phyloP scores from a whole-genome alignment of 257 asterid species.

The Gentiana dahurica region DNA sequence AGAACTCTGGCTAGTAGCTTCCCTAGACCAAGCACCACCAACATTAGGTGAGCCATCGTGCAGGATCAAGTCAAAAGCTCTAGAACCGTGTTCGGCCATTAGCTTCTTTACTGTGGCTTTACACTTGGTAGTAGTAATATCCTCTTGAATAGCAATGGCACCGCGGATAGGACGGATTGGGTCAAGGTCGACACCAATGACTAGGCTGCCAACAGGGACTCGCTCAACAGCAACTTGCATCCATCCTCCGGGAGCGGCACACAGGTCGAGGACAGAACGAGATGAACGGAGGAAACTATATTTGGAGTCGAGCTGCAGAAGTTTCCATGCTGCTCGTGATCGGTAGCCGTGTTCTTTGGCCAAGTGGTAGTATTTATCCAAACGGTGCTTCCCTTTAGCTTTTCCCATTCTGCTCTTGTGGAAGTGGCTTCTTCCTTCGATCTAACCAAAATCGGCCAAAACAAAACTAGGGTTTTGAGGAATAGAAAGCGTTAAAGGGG shows the following conservation, averaged over 20 bases:
- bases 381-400: conserved; percentile 80
- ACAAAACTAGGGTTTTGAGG: neutral
- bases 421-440: too few relatives aligned
- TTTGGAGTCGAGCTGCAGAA: conserved; percentile 71
- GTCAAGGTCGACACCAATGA: conserved; percentile 78
- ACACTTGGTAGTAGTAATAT: conserved; percentile 61
- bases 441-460: too few relatives aligned
- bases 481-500: neutral
- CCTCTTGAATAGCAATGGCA: conserved; percentile 64
- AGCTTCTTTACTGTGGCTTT: conserved; percentile 39
- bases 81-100: conserved; percentile 60
- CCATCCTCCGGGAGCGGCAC: conserved; percentile 98
- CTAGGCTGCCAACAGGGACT: conserved; percentile 70
- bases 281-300: conserved; percentile 56
- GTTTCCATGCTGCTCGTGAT: conserved; percentile 82
- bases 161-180: conserved; percentile 75
- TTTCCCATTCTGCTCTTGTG: conserved; percentile 49
- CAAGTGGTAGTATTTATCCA: conserved; percentile 63
- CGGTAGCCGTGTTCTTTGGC: conserved; percentile 83
- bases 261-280: conserved; percentile 76
- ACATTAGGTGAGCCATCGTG: conserved; percentile 93
- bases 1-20: conserved; percentile 78
- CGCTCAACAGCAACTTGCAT: conserved; percentile 72
- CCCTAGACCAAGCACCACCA: conserved; percentile 93
- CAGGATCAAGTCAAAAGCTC: conserved; percentile 66